These are phyloP conservation scores for Acer saccharum DNA, from an alignment of 345 rosid genomes.

Conservation along the genomic window DNA sequence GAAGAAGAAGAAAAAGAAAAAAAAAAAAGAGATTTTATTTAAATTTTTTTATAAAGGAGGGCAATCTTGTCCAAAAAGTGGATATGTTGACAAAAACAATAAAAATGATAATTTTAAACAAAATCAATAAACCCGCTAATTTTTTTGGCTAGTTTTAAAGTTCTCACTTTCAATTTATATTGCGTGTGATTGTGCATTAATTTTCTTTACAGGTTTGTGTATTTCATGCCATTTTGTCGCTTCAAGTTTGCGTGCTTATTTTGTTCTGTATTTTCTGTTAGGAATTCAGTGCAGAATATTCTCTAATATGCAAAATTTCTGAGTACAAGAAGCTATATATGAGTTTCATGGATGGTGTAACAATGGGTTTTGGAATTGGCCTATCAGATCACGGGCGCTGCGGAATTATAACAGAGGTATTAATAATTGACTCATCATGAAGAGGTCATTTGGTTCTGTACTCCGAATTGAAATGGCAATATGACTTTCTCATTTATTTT, in stretches of 20 bases:
- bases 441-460: conserved; percentile 4
- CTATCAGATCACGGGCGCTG: conserved; percentile 93
- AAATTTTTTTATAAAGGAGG: no score
- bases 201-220: not conserved
- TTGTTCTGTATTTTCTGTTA: conserved; percentile 27
- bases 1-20: no score
- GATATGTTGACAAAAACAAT: no score
- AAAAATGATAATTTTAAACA: no score
- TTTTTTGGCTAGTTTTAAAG: no score
- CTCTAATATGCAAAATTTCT: conserved; percentile 84
- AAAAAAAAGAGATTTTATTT: no score
- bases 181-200: conserved; percentile 5
- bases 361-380: conserved; percentile 97
- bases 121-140: no score
- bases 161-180: no score
- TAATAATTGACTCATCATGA: not conserved
- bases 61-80: no score
- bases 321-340: conserved; percentile 85
- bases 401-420: conserved; percentile 86
- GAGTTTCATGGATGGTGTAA: conserved; percentile 90
- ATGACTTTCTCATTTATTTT: conserved; percentile 11
- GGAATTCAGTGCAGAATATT: conserved; percentile 89
- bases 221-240: conserved; percentile 3
- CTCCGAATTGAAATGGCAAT: not conserved
- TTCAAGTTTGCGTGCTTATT: conserved; percentile 6